Conservation (phyloP, 139 green algal genomes). For the Micromonas commoda region DNA sequence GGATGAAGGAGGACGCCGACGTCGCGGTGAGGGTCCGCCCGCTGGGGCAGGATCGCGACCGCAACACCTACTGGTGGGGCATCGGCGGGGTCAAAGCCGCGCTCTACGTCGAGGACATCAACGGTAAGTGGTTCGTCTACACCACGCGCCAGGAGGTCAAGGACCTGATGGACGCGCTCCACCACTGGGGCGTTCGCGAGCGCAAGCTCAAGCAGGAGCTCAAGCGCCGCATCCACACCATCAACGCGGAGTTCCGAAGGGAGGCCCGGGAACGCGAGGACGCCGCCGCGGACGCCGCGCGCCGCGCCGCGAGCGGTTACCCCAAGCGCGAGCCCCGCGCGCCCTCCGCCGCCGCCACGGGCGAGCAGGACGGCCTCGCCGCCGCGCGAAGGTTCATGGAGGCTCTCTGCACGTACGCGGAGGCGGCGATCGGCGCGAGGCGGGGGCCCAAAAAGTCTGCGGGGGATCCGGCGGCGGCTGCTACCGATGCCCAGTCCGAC, state of each 20-base stretch:
- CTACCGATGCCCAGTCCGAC: neutral
- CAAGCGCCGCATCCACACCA: neutral
- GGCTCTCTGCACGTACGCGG: neutral
- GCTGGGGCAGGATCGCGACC: slow-evolving; percentile 7
- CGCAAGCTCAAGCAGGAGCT: neutral
- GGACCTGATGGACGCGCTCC: neutral
- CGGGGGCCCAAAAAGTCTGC: too few relatives aligned
- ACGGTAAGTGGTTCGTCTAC: slow-evolving; percentile 4
- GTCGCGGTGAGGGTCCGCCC: neutral
- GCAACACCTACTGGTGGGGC: slow-evolving; percentile 5
- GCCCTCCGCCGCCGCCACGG: neutral
- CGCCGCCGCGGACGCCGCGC: neutral
- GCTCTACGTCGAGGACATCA: slow-evolving; percentile 12
- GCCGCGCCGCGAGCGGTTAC: neutral
- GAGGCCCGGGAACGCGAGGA: neutral
- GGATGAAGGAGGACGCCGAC: neutral
- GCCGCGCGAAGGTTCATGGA: neutral
- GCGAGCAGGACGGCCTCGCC: neutral
- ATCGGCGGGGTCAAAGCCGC: slow-evolving; percentile 5
- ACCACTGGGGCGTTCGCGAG: neutral
- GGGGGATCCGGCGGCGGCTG: neutral
- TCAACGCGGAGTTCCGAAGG: neutral
- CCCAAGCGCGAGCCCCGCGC: neutral
- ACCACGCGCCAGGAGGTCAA: neutral
- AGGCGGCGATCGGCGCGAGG: neutral